Evolutionary conservation across 1,139 yeast species (phyloP), one percentile per base, ranked within the genome.

Genomic region (Candida glucosophila): DNA sequence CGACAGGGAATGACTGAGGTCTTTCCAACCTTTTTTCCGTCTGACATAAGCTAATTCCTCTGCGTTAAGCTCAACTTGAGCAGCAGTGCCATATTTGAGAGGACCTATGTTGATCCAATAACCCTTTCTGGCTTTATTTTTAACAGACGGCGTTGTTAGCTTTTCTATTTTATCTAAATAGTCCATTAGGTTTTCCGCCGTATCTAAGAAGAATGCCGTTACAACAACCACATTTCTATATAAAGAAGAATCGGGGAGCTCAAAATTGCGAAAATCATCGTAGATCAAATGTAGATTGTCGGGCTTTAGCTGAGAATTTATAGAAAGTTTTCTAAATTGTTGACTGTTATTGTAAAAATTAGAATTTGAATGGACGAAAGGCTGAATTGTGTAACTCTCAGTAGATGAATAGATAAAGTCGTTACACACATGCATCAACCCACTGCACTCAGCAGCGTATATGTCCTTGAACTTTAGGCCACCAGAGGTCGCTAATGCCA

Each of bases 91-190:
- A 52, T 85, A 85, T 48, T 85, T 85, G 34, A 85, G 58, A 0
- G 95, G 95, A 0, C 95, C 95, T 12, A 73, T 65, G 44, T 85
- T 85, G 34, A 83, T 73, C 95, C 95, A 85, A 28, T 63, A 62
- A 0, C 80, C 73, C 6, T 55, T 49, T 17, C 56, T 49, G n/a
- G 43, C 31, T 4, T 32, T 29, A 15, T 29, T 29, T 17, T 35
- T 36, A 14, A 58, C 59, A 3, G 53, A 52, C n/a, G 64, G 61
- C 4, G 43, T 40, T 3, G 66, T 47, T 24, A 81, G 45, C 9
- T 53, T 42, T 28, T 66, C 66, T 18, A 83, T 72, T 2, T 76
- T 52, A 27, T 78, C 79, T 23, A 85, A 49, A 44, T 83, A 85
- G 19, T 73, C 77, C 36, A 83, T 60, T 23, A 82, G 45, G 40